phyloP scores from a whole-genome alignment of 345 rosid genomes.

The Psidium guajava region DNA sequence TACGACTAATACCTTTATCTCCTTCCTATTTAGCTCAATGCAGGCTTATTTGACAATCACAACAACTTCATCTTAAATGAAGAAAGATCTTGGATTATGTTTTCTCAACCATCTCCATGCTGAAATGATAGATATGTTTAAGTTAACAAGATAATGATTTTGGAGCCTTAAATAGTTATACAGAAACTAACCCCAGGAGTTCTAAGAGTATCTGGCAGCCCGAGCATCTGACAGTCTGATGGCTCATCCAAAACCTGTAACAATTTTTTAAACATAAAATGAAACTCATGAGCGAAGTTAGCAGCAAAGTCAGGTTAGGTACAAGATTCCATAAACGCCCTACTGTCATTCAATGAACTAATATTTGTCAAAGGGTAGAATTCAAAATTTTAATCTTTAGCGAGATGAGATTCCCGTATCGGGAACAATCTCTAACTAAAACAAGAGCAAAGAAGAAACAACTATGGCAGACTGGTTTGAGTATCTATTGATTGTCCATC shows the following conservation, averaged over 20 bases:
- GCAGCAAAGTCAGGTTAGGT: background rate
- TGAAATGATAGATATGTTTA: background rate
- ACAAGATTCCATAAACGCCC: background rate
- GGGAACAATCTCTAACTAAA: background rate
- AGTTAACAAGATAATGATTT: background rate
- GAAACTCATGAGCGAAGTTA: background rate
- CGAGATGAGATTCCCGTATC: background rate
- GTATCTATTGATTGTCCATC: background rate
- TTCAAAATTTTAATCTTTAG: background rate
- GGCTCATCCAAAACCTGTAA: slow-evolving; percentile 50
- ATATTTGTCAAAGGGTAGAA: background rate
- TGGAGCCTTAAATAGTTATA: background rate
- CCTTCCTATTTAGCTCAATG: background rate
- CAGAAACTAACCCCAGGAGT: slow-evolving; percentile 70
- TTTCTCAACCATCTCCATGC: background rate
- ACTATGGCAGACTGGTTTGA: background rate
- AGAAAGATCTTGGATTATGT: background rate
- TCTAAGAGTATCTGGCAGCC: slow-evolving; percentile 37
- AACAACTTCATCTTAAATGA: background rate
- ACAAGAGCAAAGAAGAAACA: background rate
- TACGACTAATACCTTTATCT: background rate
- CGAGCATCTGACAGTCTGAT: slow-evolving; percentile 29
- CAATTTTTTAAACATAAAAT: background rate
- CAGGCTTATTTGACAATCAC: background rate
- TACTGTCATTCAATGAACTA: background rate